Conservation (phyloP, 2,329 filamentous ascomycete species). For the Curvularia eragrostidis region DNA sequence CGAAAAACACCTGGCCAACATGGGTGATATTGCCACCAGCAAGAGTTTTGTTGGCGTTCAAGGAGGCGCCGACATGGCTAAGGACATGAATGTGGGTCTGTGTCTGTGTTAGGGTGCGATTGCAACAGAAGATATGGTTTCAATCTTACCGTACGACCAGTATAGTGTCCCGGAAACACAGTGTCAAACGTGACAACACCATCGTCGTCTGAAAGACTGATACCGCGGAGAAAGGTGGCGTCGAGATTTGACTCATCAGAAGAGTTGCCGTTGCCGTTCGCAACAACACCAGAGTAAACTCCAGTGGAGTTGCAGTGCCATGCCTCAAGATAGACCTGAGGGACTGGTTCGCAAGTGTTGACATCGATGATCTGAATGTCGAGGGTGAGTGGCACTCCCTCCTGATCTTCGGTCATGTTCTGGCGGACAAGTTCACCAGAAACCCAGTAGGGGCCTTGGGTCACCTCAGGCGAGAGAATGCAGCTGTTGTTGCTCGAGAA, state of each 20-base stretch:
- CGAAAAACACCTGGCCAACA: constrained; percentile 55
- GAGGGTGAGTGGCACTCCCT: constrained; percentile 58
- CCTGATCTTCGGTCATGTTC: constrained; percentile 57
- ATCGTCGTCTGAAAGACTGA: constrained; percentile 55
- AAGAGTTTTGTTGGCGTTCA: constrained; percentile 50
- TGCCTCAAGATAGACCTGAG: constrained; percentile 59
- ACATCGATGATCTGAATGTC: constrained; percentile 64
- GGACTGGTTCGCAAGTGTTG: constrained; percentile 60
- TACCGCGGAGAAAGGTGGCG: constrained; percentile 55
- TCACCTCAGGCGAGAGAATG: constrained; percentile 44
- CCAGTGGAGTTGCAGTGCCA: constrained; percentile 57
- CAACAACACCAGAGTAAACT: constrained; percentile 47
- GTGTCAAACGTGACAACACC: constrained; percentile 59
- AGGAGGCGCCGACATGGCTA: constrained; percentile 45
- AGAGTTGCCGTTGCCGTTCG: constrained; percentile 51
- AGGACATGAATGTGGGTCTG: constrained; percentile 53
- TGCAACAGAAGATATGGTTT: neutral
- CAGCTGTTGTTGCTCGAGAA: constrained; percentile 45
- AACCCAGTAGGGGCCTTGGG: constrained; percentile 52
- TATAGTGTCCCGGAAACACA: constrained; percentile 54
- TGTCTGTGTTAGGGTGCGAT: neutral
- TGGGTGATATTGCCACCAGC: constrained; percentile 51
- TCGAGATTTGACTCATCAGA: constrained; percentile 43
- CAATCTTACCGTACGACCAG: constrained; percentile 34
- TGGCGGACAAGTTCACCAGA: constrained; percentile 59